Percentiles rank a stretch among this genome's conserved stretches.
Conservation (phyloP, 2,329 filamentous ascomycete species). For the Aspergillus sp. region DNA sequence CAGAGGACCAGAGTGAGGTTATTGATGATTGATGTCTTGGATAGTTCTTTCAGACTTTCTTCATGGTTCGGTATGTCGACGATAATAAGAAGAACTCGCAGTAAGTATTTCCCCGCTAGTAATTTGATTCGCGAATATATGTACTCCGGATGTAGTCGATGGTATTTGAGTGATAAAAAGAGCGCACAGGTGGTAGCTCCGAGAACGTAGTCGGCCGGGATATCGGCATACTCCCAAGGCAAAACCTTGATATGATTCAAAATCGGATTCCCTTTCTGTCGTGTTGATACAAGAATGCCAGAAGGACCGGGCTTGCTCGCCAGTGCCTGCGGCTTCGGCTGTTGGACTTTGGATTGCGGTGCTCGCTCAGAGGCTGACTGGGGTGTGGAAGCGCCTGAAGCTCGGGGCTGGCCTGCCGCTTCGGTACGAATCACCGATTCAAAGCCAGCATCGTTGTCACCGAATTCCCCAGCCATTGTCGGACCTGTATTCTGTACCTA, state of each 20-base stretch:
- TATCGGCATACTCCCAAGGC: conserved; percentile 96
- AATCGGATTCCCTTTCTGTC: conserved; percentile 94
- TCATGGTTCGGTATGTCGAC: conserved; percentile 96
- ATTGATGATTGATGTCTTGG: conserved; percentile 89
- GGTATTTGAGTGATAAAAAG: conserved; percentile 94
- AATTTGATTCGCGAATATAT: conserved; percentile 89
- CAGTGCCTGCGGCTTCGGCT: conserved; percentile 86
- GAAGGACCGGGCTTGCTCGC: conserved; percentile 66
- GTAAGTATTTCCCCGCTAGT: conserved; percentile 79
- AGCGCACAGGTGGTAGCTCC: conserved; percentile 85
- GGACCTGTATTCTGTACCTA: not conserved
- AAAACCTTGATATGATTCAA: conserved; percentile 77
- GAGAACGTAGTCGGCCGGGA: conserved; percentile 89
- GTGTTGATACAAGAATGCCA: conserved; percentile 82
- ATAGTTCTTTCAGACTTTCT: conserved; percentile 81
- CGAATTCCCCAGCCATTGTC: conserved; percentile 50
- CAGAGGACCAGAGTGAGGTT: conserved; percentile 89
- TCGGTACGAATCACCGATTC: conserved; percentile 34
- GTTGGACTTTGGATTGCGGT: conserved; percentile 62
- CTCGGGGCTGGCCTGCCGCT: conserved; percentile 39
- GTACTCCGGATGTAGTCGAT: conserved; percentile 95
- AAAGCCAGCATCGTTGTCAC: conserved; percentile 48
- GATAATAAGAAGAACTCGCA: conserved; percentile 84
- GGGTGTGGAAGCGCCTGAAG: conserved; percentile 52
- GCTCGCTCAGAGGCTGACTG: conserved; percentile 27